Base-by-base conservation (phyloP, 208 protist species). In the Acanthamoeba triangularis region DNA sequence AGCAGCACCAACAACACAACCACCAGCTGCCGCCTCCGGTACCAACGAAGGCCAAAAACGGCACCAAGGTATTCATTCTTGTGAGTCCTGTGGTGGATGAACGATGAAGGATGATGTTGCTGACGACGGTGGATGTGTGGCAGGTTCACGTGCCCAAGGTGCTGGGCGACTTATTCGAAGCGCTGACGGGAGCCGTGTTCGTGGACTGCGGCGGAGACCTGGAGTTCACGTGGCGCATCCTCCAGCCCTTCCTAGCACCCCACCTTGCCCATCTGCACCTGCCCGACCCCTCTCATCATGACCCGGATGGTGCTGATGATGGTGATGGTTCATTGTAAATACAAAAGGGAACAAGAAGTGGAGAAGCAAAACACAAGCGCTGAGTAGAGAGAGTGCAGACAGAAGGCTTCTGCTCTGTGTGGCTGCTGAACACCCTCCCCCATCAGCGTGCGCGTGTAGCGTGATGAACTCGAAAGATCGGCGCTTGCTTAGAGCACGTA, bases 201-300 rank as follows among this genome's bases (percentile, higher is more conserved):
- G 30, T 88, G 13, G 80, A 88, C 49, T 41, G 80, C 44, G 80
- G 80, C 28, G 80, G 80, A 4, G 41, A 63, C 80, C 37, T 88
- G 16, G 52, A 63, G 7, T 0, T 65, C 13, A 61, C 80, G 23
- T 88, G 80, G 80, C 80, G 80, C 18, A 23, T 88, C 80, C 10
- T 88, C 28, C 13, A 33, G 49, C 80, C 80, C 16, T 35, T 88
- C 47, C 25, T 63, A 1, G 52, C 41, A 28, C 72, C 30, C 23
- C 72, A 41, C 37, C 33, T 82, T n/a, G 61, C 61, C 7, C 23
- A 67, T 3, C 61, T 67, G 6, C 23, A 10, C 16, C 16, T 23
- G 61, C 23, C 61, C 16, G 61, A n/a, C 16, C 30, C 61, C 1
- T 30, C 28, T 61, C 3, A 61, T 61, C 20, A 13, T 25, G 20